These are phyloP conservation scores for Pythium scleroteichum DNA, from an alignment of 352 stramenopile genomes.

Conservation along the genomic window DNA sequence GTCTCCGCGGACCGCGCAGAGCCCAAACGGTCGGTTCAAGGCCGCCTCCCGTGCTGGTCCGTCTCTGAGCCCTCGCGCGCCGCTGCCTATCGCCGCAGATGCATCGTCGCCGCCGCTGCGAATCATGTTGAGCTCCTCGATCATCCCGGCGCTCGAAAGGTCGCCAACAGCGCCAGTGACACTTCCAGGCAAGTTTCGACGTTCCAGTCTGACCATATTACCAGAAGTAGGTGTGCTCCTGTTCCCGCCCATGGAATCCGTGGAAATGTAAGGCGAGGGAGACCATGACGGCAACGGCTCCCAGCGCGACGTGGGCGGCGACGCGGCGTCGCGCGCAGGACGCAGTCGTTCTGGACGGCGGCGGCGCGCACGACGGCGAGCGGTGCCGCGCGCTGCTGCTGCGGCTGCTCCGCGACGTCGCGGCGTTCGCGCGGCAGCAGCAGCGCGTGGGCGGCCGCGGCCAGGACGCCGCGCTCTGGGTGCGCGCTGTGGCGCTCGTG, in stretches of 20 bases:
- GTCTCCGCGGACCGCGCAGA: slow-evolving; percentile 29
- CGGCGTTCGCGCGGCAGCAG: slow-evolving; percentile 54
- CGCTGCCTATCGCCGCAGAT: no score
- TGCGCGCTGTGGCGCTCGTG: slow-evolving; percentile 49
- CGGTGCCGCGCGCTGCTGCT: slow-evolving; percentile 43
- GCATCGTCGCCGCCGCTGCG: slow-evolving; percentile 24
- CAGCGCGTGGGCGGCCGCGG: slow-evolving; percentile 15
- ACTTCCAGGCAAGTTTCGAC: not conserved
- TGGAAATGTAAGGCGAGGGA: not conserved
- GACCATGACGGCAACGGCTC: not conserved
- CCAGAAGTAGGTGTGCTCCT: not conserved
- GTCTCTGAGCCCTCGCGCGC: slow-evolving; percentile 35
- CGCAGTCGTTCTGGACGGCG: not conserved
- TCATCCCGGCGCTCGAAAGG: no score
- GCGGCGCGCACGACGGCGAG: slow-evolving; percentile 9
- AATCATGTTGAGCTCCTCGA: slow-evolving; percentile 9
- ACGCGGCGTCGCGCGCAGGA: not conserved
- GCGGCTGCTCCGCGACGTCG: slow-evolving; percentile 50
- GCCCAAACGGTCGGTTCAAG: slow-evolving; percentile 40
- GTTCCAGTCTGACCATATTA: not conserved
- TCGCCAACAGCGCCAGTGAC: not conserved
- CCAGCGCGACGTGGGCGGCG: slow-evolving; percentile 14
- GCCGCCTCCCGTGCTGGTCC: slow-evolving; percentile 27
- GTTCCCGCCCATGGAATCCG: not conserved
- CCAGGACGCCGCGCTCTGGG: slow-evolving; percentile 25